Percentiles rank a stretch among this genome's conserved stretches.
Conservation (phyloP, 371 early-diverging fungal genomes). For the Mortierella sp. region DNA sequence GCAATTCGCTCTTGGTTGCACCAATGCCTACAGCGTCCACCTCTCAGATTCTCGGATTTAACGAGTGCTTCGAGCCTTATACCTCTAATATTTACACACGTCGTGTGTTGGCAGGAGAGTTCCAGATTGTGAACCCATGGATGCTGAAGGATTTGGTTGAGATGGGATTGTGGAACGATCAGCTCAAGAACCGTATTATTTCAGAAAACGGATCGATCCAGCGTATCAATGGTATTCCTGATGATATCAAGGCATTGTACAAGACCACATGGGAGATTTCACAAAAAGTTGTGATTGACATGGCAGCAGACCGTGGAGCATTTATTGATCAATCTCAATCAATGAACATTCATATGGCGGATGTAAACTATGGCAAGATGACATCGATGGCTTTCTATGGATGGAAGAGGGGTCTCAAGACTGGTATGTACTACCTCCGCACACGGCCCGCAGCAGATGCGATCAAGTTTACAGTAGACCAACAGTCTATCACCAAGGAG, state of each 20-base stretch:
- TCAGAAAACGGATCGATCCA: conserved; percentile 97
- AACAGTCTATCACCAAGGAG: conserved; percentile 73
- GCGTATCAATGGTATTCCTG: conserved; percentile 85
- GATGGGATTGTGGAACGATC: conserved; percentile 95
- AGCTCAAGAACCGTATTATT: conserved; percentile 97
- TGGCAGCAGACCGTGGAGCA: conserved; percentile 97
- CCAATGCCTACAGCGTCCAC: conserved; percentile 99
- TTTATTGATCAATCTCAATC: conserved; percentile 99
- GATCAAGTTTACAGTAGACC: conserved; percentile 93
- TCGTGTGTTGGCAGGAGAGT: conserved; percentile 99
- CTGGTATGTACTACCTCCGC: conserved; percentile 99
- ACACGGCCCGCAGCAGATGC: conserved; percentile 98
- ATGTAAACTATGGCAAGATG: conserved; percentile 73
- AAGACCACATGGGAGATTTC: conserved; percentile 99
- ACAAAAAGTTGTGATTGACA: conserved; percentile 85
- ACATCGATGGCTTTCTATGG: conserved; percentile 99
- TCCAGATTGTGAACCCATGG: conserved; percentile 99
- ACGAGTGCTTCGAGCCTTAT: conserved; percentile 99
- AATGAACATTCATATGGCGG: conserved; percentile 93
- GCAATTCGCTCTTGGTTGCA: conserved; percentile 98
- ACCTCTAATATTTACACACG: conserved; percentile 99
- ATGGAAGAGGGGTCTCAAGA: conserved; percentile 99
- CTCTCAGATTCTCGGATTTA: conserved; percentile 99
- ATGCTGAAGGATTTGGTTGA: conserved; percentile 96
- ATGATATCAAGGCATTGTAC: conserved; percentile 95